Evolutionary conservation across 208 protist species (phyloP).

Genomic region (Crithidia brevicula): DNA sequence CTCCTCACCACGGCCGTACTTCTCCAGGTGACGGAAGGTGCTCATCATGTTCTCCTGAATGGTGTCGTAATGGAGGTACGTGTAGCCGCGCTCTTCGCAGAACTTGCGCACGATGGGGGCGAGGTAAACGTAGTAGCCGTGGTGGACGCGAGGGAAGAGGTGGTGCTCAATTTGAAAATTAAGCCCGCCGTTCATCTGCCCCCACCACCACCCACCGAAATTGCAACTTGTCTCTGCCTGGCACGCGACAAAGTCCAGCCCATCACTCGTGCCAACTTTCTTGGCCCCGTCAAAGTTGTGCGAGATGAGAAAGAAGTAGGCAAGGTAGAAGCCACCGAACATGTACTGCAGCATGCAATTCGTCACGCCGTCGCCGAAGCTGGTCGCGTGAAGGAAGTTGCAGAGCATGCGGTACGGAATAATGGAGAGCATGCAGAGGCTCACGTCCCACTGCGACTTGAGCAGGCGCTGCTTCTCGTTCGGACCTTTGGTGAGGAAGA

Average conservation of each 20-base stretch:
- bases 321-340: slow-evolving; percentile 79
- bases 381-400: slow-evolving; percentile 62
- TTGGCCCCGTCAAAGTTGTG: slow-evolving; percentile 82
- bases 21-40: slow-evolving; percentile 66
- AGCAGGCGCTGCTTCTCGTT: slow-evolving; percentile 61
- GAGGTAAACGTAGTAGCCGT: slow-evolving; percentile 80
- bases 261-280: slow-evolving; percentile 60
- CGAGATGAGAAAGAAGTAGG: slow-evolving; percentile 85
- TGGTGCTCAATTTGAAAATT: slow-evolving; percentile 93
- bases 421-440: slow-evolving; percentile 57
- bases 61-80: slow-evolving; percentile 75
- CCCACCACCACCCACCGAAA: slow-evolving; percentile 81
- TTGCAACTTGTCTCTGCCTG: slow-evolving; percentile 80
- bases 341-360: slow-evolving; percentile 67
- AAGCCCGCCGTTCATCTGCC: slow-evolving; percentile 78
- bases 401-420: slow-evolving; percentile 60
- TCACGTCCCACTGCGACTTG: slow-evolving; percentile 59
- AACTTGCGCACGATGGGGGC: slow-evolving; percentile 68
- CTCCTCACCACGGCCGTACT: slow-evolving; percentile 59
- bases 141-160: slow-evolving; percentile 85
- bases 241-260: slow-evolving; percentile 60
- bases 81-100: slow-evolving; percentile 67
- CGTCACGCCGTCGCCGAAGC: slow-evolving; percentile 39
- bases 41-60: slow-evolving; percentile 71
- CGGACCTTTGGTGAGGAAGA: slow-evolving; percentile 62